phyloP scores from a whole-genome alignment of 192 early-diverging fungal species.

The Coemansia sp. region DNA sequence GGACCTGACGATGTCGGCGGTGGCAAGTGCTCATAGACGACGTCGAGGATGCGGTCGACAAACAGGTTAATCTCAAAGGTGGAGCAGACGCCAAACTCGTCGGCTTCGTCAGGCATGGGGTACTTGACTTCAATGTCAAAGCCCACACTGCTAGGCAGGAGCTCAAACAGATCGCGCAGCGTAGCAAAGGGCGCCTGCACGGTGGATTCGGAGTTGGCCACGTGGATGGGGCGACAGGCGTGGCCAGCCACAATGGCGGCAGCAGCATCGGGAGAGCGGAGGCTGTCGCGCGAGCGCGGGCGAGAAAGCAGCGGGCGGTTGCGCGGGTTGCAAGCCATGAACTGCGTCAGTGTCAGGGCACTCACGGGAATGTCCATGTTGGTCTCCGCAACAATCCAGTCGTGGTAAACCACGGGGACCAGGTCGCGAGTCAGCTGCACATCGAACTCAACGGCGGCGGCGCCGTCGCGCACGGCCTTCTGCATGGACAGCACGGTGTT shows the following conservation, averaged over 20 bases:
- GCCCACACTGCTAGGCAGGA: constrained; percentile 67
- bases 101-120: constrained; percentile 87
- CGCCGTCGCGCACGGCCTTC: constrained; percentile 77
- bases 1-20: not conserved
- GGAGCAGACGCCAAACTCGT: constrained; percentile 61
- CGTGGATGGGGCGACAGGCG: constrained; percentile 47
- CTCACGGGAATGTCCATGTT: constrained; percentile 66
- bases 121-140: constrained; percentile 98
- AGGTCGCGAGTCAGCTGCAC: constrained; percentile 89
- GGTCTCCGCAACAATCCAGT: constrained; percentile 78
- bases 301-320: not conserved
- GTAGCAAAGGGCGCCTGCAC: constrained; percentile 88
- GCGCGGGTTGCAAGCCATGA: constrained; percentile 55
- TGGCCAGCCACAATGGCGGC: constrained; percentile 1
- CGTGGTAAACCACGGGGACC: constrained; percentile 86
- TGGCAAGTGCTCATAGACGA: constrained; percentile 55
- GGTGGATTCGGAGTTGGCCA: constrained; percentile 74
- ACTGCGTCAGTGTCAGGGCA: constrained; percentile 66
- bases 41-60: constrained; percentile 78
- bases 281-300: constrained; percentile 24
- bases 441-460: constrained; percentile 90
- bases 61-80: constrained; percentile 81
- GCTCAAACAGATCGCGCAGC: constrained; percentile 71
- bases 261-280: not conserved
- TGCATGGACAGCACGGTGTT: constrained; percentile 87